Percentiles rank a stretch among this genome's conserved stretches.
Evolutionary conservation across 306 rosid species (phyloP).

Genomic region (Inga laurina): DNA sequence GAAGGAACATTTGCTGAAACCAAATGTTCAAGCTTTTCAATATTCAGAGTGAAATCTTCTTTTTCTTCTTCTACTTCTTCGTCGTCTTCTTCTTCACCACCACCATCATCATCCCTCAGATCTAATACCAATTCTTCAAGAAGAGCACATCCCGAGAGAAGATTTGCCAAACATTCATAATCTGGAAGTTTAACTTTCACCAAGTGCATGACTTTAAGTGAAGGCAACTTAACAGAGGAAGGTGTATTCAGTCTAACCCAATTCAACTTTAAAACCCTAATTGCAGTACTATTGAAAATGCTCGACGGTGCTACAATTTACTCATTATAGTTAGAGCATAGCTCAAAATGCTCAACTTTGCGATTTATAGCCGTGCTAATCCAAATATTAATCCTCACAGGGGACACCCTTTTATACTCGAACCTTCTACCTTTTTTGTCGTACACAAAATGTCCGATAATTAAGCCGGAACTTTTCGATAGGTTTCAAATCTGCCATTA

Average conservation of each 20-base stretch:
- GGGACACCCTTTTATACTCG: too few relatives aligned
- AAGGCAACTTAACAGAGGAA: not conserved
- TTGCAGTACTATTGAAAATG: not conserved
- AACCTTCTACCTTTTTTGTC: too few relatives aligned
- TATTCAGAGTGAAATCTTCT: too few relatives aligned
- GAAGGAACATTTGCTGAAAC: not conserved
- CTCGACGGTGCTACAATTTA: not conserved
- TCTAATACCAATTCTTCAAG: not conserved
- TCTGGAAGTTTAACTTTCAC: not conserved
- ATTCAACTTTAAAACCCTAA: not conserved
- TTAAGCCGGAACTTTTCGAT: not conserved
- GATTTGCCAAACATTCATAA: not conserved
- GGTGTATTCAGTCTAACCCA: not conserved
- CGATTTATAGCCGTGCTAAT: not conserved
- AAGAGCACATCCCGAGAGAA: not conserved
- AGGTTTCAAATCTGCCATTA: not conserved
- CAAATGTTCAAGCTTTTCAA: not conserved
- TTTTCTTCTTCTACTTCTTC: too few relatives aligned
- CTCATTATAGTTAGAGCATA: not conserved
- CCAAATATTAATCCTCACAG: not conserved
- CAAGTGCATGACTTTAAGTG: not conserved
- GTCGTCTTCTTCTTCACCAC: not conserved
- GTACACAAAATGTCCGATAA: not conserved
- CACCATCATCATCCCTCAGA: not conserved
- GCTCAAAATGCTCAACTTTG: not conserved